Conservation (phyloP, 257 asterid genomes). For the Solanum etuberosum region DNA sequence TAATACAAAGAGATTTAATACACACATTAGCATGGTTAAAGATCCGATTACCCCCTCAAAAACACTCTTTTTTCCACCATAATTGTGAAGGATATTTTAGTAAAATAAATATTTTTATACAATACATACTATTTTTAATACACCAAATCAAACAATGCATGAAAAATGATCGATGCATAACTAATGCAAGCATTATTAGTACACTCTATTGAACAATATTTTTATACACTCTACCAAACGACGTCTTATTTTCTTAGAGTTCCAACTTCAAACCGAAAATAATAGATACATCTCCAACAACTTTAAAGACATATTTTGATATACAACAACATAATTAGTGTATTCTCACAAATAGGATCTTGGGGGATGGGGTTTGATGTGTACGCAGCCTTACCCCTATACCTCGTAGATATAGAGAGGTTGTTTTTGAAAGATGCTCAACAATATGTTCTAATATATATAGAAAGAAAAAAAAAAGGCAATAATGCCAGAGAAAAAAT, state of each 20-base stretch:
- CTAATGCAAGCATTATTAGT: no score
- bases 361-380: neutral
- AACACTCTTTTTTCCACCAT: rapidly evolving
- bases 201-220: no score
- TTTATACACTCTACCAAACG: no score
- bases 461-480: neutral
- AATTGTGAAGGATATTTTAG: rapidly evolving
- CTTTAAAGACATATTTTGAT: neutral
- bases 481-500: neutral
- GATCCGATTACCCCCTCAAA: no score
- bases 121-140: no score
- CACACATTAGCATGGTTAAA: no score
- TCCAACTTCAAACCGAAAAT: neutral
- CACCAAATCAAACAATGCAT: no score
- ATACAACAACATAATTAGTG: neutral
- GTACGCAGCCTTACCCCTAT: neutral
- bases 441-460: neutral
- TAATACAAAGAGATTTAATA: no score
- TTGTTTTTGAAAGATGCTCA: neutral
- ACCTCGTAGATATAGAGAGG: neutral
- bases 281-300: neutral
- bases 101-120: no score
- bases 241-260: neutral
- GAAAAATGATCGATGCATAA: no score
- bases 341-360: neutral